A percentile compares a stretch with the other conserved stretches of the same genome.
Evolutionary conservation across 2,329 filamentous ascomycete species (phyloP).

Genomic region (Xylariaceae sp.): DNA sequence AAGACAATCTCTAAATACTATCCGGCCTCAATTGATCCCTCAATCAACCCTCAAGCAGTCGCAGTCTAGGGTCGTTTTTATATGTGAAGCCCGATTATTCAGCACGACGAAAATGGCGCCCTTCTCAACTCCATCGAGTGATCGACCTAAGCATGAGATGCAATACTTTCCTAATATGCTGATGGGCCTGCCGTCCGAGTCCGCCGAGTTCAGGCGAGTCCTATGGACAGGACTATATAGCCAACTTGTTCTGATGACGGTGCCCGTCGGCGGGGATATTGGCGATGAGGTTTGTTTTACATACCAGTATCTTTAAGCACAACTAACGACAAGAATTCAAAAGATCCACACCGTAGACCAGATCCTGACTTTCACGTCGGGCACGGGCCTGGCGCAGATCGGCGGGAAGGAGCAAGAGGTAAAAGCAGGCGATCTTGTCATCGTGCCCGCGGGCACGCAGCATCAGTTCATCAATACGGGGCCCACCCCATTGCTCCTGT

Average conservation of each 20-base stretch:
- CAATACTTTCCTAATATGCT: conserved; percentile 65
- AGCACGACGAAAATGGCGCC: conserved; percentile 36
- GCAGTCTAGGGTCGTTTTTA: not conserved
- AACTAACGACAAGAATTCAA: no score
- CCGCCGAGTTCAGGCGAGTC: conserved; percentile 65
- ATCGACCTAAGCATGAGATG: conserved; percentile 60
- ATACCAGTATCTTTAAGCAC: conserved; percentile 27
- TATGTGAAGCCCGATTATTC: no score
- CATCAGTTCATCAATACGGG: conserved; percentile 71
- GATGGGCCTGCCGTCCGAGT: conserved; percentile 58
- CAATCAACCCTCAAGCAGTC: no score
- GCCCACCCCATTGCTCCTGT: conserved; percentile 63
- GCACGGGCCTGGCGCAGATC: conserved; percentile 63
- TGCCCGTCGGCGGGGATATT: conserved; percentile 68
- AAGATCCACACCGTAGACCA: conserved; percentile 68
- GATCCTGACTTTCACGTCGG: conserved; percentile 68
- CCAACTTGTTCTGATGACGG: conserved; percentile 69
- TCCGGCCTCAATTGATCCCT: not conserved
- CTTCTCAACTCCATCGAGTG: conserved; percentile 43
- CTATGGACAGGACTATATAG: conserved; percentile 68
- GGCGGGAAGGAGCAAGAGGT: conserved; percentile 62
- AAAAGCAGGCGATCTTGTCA: conserved; percentile 46
- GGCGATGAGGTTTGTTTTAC: conserved; percentile 62
- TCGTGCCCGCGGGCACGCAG: conserved; percentile 68
- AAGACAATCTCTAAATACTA: not conserved